Conservation (phyloP, 2,329 filamentous ascomycete species). For the Metarhizium brunneum region DNA sequence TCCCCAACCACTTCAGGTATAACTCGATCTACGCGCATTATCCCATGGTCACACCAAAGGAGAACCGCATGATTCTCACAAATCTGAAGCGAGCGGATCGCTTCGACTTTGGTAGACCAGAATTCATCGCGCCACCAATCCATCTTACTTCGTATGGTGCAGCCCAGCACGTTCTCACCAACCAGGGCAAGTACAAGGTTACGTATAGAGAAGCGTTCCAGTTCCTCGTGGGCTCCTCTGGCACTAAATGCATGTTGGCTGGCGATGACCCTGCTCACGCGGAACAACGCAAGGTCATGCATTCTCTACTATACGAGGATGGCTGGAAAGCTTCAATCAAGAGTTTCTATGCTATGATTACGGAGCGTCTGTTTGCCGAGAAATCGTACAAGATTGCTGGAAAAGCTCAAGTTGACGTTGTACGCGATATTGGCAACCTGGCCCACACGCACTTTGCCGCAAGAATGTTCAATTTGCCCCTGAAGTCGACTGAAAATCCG, state of each 20-base stretch:
- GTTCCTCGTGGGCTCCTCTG: slow-evolving; percentile 48
- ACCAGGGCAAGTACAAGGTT: slow-evolving; percentile 52
- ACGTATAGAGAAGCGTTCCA: slow-evolving; percentile 55
- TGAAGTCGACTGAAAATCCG: slow-evolving; percentile 53
- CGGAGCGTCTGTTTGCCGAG: slow-evolving; percentile 49
- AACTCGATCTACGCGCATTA: slow-evolving; percentile 79
- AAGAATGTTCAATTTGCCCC: slow-evolving; percentile 53
- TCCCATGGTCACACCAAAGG: slow-evolving; percentile 59
- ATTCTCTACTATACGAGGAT: slow-evolving; percentile 49
- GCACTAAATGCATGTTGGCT: slow-evolving; percentile 47
- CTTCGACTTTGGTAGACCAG: slow-evolving; percentile 61
- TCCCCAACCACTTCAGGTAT: slow-evolving; percentile 68
- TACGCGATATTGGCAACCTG: slow-evolving; percentile 61
- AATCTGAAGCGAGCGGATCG: slow-evolving; percentile 55
- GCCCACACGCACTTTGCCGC: slow-evolving; percentile 56
- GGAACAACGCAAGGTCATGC: slow-evolving; percentile 42
- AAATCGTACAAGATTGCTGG: slow-evolving; percentile 54
- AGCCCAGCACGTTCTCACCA: slow-evolving; percentile 52
- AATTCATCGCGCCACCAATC: slow-evolving; percentile 37
- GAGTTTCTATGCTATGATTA: slow-evolving; percentile 56
- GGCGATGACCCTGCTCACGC: slow-evolving; percentile 39
- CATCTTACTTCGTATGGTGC: slow-evolving; percentile 52
- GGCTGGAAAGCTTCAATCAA: slow-evolving; percentile 55
- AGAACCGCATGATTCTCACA: slow-evolving; percentile 63
- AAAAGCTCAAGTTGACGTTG: slow-evolving; percentile 56